Evolutionary conservation across 805 yeast species (phyloP).

Genomic region (Candida stauntonica): DNA sequence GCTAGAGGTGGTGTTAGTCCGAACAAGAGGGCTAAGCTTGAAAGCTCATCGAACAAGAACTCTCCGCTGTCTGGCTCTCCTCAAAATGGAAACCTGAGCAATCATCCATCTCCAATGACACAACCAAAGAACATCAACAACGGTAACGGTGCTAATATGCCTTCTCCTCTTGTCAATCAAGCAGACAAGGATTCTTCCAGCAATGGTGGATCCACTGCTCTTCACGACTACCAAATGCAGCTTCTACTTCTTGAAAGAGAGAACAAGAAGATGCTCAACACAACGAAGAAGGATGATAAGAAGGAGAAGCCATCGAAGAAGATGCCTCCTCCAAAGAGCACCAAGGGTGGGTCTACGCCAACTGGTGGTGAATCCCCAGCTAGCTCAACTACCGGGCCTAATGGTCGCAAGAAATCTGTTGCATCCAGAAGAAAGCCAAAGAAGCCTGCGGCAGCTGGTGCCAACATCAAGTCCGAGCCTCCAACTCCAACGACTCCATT

Average conservation of each 20-base stretch:
- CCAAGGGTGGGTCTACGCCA: slow-evolving; percentile 19
- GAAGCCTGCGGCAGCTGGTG: slow-evolving; percentile 19
- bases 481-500: slow-evolving; percentile 40
- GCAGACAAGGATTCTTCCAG: slow-evolving; percentile 16
- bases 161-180: slow-evolving; percentile 22
- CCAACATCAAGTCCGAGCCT: slow-evolving; percentile 31
- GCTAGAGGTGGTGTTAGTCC: slow-evolving; percentile 16
- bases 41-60: slow-evolving; percentile 10
- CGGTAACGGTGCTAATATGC: no score
- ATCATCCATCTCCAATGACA: slow-evolving; percentile 13
- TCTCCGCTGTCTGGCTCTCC: slow-evolving; percentile 13
- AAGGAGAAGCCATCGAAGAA: slow-evolving; percentile 12
- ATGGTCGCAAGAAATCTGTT: slow-evolving; percentile 22
- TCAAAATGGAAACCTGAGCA: slow-evolving; percentile 6
- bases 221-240: slow-evolving; percentile 81
- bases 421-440: slow-evolving; percentile 17
- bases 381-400: slow-evolving; percentile 11
- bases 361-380: slow-evolving; percentile 26
- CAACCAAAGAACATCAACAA: slow-evolving; percentile 13
- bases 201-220: slow-evolving; percentile 36
- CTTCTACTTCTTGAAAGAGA: slow-evolving; percentile 70
- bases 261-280: slow-evolving; percentile 63
- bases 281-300: slow-evolving; percentile 34
- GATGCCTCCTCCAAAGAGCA: slow-evolving; percentile 27
- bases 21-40: slow-evolving; percentile 21